A percentile compares a stretch with the other conserved stretches of the same genome.
phyloP scores from a whole-genome alignment of 306 rosid genomes.

The Fragaria ananassa region DNA sequence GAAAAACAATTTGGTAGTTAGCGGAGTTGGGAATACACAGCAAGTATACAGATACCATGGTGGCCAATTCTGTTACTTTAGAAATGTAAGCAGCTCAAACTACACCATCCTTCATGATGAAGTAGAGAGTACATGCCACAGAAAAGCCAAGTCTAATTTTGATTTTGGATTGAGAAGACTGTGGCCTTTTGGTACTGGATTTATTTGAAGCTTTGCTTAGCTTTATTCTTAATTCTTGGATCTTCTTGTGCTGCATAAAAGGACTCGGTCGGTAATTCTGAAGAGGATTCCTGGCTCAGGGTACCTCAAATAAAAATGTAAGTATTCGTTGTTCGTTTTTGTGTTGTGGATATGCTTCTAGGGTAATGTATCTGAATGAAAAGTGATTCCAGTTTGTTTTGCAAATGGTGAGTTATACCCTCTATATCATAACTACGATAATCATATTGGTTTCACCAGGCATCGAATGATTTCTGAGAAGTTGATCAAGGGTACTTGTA shows the following conservation, averaged over 20 bases:
- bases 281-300: slow-evolving; percentile 7
- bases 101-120: slow-evolving; percentile 68
- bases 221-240: not conserved
- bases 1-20: slow-evolving; percentile 44
- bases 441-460: not conserved
- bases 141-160: slow-evolving; percentile 14
- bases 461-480: not conserved
- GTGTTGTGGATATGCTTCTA: not conserved
- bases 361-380: slow-evolving; percentile 2
- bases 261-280: not conserved
- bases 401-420: not conserved
- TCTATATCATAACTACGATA: not conserved
- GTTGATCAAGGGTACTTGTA: not conserved
- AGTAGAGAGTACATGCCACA: slow-evolving; percentile 40
- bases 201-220: slow-evolving; percentile 11
- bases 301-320: slow-evolving; percentile 23
- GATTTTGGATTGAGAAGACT: slow-evolving; percentile 23
- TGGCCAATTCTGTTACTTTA: slow-evolving; percentile 47
- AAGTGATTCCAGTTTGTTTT: not conserved
- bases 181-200: slow-evolving; percentile 24
- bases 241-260: slow-evolving; percentile 14
- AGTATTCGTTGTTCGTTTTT: not conserved
- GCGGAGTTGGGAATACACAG: slow-evolving; percentile 62
- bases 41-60: slow-evolving; percentile 58
- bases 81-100: slow-evolving; percentile 77